Base-by-base conservation (phyloP, 2,329 filamentous ascomycete genomes). In the Torrubiellomyces zombiae region DNA sequence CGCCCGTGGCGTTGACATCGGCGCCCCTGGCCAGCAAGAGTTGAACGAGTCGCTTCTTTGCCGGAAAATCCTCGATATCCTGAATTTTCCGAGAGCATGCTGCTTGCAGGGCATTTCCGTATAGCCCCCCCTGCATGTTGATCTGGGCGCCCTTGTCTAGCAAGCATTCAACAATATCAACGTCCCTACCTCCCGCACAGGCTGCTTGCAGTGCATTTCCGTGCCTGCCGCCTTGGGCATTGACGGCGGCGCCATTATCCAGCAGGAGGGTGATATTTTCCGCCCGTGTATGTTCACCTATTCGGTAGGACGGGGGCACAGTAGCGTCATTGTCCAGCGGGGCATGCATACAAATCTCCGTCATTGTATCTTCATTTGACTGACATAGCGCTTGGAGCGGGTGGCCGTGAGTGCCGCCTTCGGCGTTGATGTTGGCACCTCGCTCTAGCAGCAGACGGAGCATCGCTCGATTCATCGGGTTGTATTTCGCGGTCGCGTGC, bases 141-240 rank as follows among this genome's bases (percentile, higher is more conserved):
- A 26, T 15, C 11, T 26, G 18, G 14, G 18, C 18, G 18, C 24
- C 18, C 18, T 20, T 16, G 18, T 7, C 18, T 12, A 24, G 22
- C 14, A 21, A 13, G n/a, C 6, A 6, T 21, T 21, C n/a, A 21
- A 21, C 22, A 9, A 24, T 16, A 7, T 16, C 10, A 8, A 16
- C 22, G 7, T 16, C n/a, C 9, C 10, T 11, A 11, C 19, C 12
- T n/a, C 14, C 6, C 19, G 15, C 7, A 7, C 15, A 14, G 16
- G 29, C 26, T 9, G 24, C 24, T 13, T 27, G 17, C 14, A 24
- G 14, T 23, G 17, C 4, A 20, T 20, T 24, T 4, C 23, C 26
- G 4, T 12, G 21, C 7, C 9, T 9, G 5, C 20, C 19, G 14
- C 16, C 21, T 16, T 26, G 12, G 9, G 17, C 18, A 9, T 30